These are phyloP conservation scores for Senna tora DNA, from an alignment of 306 rosid species.

Conservation along the genomic window DNA sequence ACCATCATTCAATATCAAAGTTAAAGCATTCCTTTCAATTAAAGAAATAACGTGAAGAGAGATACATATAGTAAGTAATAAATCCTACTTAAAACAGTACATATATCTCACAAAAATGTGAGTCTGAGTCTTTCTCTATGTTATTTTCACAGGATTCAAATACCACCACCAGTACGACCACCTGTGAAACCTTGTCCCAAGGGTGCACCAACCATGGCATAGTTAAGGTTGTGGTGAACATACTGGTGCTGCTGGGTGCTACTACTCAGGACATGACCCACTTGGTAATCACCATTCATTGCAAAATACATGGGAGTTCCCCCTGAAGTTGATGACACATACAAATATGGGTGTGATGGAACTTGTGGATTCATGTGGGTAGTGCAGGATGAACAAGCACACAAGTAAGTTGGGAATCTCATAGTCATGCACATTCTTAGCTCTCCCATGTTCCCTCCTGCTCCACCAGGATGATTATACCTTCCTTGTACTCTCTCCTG, in stretches of 20 bases:
- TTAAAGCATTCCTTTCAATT: too few species aligned
- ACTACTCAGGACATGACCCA: not conserved
- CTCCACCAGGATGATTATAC: slow-evolving; percentile 42
- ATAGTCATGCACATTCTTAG: slow-evolving; percentile 51
- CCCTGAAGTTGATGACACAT: slow-evolving; percentile 54
- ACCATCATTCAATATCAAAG: too few species aligned
- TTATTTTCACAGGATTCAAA: too few species aligned
- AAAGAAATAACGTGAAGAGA: too few species aligned
- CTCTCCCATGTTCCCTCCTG: slow-evolving; percentile 52
- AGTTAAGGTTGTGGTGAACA: slow-evolving; percentile 43
- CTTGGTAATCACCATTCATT: not conserved
- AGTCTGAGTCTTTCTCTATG: too few species aligned
- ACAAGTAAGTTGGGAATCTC: slow-evolving; percentile 74
- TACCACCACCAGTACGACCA: too few species aligned
- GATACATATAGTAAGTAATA: too few species aligned
- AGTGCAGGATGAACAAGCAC: slow-evolving; percentile 57
- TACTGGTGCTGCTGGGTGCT: slow-evolving; percentile 45
- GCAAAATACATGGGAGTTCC: slow-evolving; percentile 50
- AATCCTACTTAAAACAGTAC: too few species aligned
- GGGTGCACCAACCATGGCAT: too few species aligned
- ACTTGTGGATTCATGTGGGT: slow-evolving; percentile 49
- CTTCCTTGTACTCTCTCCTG: slow-evolving; percentile 57
- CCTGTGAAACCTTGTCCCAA: too few species aligned
- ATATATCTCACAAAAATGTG: too few species aligned
- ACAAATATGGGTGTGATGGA: slow-evolving; percentile 43